These are phyloP conservation scores for Acanthamoeba sp. DNA, from an alignment of 208 protist species.

Conservation along the genomic window DNA sequence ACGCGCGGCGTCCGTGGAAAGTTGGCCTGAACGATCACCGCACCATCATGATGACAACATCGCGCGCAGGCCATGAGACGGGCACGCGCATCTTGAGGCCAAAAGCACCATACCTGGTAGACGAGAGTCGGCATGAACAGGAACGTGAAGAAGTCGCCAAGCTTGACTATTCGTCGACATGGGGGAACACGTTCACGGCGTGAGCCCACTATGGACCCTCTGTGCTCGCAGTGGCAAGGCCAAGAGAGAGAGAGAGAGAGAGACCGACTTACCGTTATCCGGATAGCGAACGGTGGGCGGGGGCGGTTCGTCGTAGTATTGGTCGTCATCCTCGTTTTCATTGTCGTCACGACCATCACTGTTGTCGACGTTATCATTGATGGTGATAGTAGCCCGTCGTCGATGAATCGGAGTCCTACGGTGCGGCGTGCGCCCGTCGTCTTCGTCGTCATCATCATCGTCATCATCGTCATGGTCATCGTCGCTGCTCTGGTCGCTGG, in stretches of 20 bases:
- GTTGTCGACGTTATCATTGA: neutral
- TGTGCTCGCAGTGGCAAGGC: neutral
- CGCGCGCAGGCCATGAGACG: too few species aligned
- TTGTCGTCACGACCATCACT: neutral
- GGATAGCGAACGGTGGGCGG: neutral
- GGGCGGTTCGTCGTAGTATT: neutral
- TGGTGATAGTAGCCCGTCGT: neutral
- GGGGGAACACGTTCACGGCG: too few species aligned
- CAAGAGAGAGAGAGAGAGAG: neutral
- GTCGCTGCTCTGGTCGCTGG: neutral
- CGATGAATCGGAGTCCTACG: neutral
- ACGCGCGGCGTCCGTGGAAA: conserved; percentile 37
- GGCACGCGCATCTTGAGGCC: neutral
- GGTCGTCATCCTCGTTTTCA: neutral
- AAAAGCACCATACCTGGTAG: conserved; percentile 35
- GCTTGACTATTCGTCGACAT: too few species aligned
- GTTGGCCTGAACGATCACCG: neutral
- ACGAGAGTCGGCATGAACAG: conserved; percentile 54
- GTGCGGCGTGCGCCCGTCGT: neutral
- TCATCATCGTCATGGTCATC: neutral
- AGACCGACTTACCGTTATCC: neutral
- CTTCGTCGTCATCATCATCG: neutral
- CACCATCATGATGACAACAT: too few species aligned
- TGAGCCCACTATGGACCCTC: too few species aligned
- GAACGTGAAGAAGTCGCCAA: conserved; percentile 6